Conservation (phyloP, 1,284 basidiomycete genomes). For the Ganoderma meredithae region DNA sequence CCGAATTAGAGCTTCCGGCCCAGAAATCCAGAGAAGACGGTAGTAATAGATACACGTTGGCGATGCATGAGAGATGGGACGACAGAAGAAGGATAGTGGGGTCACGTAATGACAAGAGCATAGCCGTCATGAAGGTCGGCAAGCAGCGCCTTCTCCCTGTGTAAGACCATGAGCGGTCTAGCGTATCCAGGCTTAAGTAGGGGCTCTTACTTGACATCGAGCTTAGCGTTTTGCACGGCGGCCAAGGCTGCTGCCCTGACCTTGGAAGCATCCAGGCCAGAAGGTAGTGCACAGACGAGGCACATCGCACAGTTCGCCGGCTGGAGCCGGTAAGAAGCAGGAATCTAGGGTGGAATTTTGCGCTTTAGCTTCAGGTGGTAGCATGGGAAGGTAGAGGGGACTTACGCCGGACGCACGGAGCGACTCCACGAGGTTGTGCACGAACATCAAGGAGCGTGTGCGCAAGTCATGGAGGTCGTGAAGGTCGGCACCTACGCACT, state of each 20-base stretch:
- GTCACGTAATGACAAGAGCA: constrained; percentile 62
- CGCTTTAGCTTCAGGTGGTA: not conserved
- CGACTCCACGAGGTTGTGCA: constrained; percentile 67
- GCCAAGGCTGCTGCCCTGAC: constrained; percentile 52
- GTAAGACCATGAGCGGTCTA: constrained; percentile 15
- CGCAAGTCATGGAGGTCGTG: constrained; percentile 73
- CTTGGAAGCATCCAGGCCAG: constrained; percentile 49
- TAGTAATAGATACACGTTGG: constrained; percentile 33
- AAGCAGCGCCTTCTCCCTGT: constrained; percentile 59
- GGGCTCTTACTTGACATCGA: constrained; percentile 52
- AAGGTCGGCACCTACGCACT: constrained; percentile 60
- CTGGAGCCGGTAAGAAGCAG: constrained; percentile 66
- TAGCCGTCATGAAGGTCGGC: constrained; percentile 60
- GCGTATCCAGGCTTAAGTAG: not conserved
- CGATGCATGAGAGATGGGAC: constrained; percentile 6
- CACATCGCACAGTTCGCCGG: constrained; percentile 67
- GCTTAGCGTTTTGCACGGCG: constrained; percentile 53
- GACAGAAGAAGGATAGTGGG: constrained; percentile 25
- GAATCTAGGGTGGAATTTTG: constrained; percentile 48
- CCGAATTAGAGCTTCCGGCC: constrained; percentile 13
- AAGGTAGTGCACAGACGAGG: constrained; percentile 58
- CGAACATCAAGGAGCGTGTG: constrained; percentile 66
- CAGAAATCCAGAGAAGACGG: constrained; percentile 27
- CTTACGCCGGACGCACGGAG: constrained; percentile 67
- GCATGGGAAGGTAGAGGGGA: constrained; percentile 10